phyloP scores from a whole-genome alignment of 2,329 filamentous ascomycete genomes.

The Fusarium brevicatenulatum region DNA sequence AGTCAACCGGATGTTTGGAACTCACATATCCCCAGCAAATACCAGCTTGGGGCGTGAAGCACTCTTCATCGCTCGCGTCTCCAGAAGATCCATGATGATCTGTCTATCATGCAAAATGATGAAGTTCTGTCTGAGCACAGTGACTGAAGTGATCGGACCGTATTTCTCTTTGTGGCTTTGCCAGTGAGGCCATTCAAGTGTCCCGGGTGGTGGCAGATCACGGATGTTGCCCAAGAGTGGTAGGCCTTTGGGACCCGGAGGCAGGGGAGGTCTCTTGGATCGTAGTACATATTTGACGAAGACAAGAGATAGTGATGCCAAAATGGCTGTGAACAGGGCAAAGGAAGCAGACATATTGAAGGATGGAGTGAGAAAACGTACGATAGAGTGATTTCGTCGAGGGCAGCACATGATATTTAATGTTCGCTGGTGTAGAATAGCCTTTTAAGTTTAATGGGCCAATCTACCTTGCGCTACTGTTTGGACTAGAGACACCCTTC shows the following conservation, averaged over 20 bases:
- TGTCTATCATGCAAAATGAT: constrained; percentile 53
- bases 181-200: constrained; percentile 52
- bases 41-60: constrained; percentile 6
- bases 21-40: constrained; percentile 17
- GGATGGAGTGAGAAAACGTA: rapidly evolving
- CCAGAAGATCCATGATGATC: constrained; percentile 42
- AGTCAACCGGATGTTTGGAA: rapidly evolving
- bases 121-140: constrained; percentile 51
- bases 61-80: background rate
- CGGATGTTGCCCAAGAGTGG: constrained; percentile 61
- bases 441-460: background rate
- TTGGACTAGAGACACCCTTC: background rate
- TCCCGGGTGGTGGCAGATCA: constrained; percentile 54
- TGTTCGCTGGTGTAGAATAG: rapidly evolving
- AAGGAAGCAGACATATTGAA: background rate
- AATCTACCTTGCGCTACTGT: background rate
- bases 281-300: background rate
- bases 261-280: constrained; percentile 27
- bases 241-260: constrained; percentile 59
- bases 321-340: rapidly evolving
- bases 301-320: background rate
- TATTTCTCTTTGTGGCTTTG: constrained; percentile 51
- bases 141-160: constrained; percentile 51
- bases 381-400: background rate
- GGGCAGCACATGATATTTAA: background rate